phyloP scores from a whole-genome alignment of 345 rosid species.

The Gossypium mustelinum region DNA sequence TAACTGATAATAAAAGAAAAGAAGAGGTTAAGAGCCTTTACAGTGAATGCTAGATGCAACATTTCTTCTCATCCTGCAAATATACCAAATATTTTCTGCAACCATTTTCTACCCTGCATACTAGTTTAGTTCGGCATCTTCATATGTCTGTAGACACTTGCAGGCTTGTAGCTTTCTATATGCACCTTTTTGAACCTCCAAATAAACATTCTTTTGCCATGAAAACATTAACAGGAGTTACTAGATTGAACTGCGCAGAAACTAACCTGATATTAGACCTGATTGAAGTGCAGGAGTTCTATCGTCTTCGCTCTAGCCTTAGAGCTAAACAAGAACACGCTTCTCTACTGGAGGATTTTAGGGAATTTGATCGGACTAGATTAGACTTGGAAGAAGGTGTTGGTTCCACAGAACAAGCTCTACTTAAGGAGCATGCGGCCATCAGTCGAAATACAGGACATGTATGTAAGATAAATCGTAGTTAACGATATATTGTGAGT shows the following conservation, averaged over 20 bases:
- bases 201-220: slow-evolving; percentile 3
- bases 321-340: slow-evolving; percentile 93
- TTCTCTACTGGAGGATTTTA: slow-evolving; percentile 88
- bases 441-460: slow-evolving; percentile 81
- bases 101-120: background rate
- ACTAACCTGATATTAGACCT: slow-evolving; percentile 26
- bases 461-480: slow-evolving; percentile 31
- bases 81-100: background rate
- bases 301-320: slow-evolving; percentile 83
- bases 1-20: background rate
- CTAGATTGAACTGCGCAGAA: background rate
- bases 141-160: background rate
- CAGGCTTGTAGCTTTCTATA: background rate
- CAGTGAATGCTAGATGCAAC: background rate
- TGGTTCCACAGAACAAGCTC: slow-evolving; percentile 67
- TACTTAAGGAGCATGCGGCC: slow-evolving; percentile 77
- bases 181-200: background rate
- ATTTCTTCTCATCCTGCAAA: background rate
- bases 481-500: background rate
- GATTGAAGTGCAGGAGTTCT: slow-evolving; percentile 83
- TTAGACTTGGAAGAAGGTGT: slow-evolving; percentile 87
- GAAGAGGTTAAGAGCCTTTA: background rate
- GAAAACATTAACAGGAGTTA: background rate
- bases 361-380: slow-evolving; percentile 88
- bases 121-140: background rate